Evolutionary conservation across 1,284 basidiomycete genomes (phyloP).

Genomic region (Malassezia psittaci): DNA sequence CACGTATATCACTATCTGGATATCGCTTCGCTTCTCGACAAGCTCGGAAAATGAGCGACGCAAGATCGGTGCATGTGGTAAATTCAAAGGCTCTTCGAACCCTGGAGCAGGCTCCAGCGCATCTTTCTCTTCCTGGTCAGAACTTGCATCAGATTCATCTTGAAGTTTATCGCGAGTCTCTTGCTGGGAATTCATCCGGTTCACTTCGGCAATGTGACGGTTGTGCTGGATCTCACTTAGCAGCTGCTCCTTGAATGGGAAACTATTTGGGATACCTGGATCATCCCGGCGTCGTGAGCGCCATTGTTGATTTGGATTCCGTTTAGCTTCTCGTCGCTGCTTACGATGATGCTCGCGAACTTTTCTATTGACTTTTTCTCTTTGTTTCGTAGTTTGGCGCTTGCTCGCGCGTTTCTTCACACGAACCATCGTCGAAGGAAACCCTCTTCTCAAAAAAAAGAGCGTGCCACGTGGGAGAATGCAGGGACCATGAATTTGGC

Average conservation of each 20-base stretch:
- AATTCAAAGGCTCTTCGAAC: not conserved
- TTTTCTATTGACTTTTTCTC: constrained; percentile 43
- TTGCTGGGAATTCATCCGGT: constrained; percentile 15
- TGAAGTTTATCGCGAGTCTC: constrained; percentile 4
- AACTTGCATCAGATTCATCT: constrained; percentile 14
- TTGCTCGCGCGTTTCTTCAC: constrained; percentile 41
- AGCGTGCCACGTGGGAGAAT: not conserved
- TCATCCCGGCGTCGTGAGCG: constrained; percentile 59
- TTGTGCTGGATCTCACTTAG: constrained; percentile 60
- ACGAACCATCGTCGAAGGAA: constrained; percentile 23
- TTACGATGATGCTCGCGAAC: constrained; percentile 45
- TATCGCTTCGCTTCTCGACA: constrained; percentile 16
- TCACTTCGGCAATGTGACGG: constrained; percentile 25
- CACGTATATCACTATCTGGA: constrained; percentile 27
- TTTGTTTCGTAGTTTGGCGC: constrained; percentile 36
- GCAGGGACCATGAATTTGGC: not conserved
- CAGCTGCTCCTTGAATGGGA: constrained; percentile 94
- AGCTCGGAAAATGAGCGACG: constrained; percentile 19
- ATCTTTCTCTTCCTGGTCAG: constrained; percentile 18
- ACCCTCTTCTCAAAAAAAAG: not conserved
- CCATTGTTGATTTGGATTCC: constrained; percentile 70
- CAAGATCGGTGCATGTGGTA: constrained; percentile 19
- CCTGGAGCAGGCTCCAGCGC: constrained; percentile 14
- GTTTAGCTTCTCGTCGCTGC: constrained; percentile 61
- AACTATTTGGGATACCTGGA: constrained; percentile 90